phyloP scores from a whole-genome alignment of 192 early-diverging fungal species.

The Coemansia sp. region DNA sequence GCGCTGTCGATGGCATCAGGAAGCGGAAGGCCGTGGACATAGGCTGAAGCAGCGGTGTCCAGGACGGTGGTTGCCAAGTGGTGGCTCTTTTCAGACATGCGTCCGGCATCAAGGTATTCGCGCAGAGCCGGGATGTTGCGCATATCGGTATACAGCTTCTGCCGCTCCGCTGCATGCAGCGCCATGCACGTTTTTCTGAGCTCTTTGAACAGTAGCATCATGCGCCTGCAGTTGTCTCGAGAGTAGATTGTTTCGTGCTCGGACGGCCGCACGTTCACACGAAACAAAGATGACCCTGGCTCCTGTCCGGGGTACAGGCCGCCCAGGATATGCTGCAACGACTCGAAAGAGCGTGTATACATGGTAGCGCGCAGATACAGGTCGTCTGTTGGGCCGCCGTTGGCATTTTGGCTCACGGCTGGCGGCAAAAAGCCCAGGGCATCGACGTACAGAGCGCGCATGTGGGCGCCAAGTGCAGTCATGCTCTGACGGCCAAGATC shows the following conservation, averaged over 20 bases:
- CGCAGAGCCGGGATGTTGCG: conserved; percentile 21
- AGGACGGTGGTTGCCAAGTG: conserved; percentile 15
- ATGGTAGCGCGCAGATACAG: conserved; percentile 62
- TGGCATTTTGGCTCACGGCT: conserved; percentile 1
- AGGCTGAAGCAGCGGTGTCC: conserved; percentile 29
- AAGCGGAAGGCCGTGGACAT: conserved; percentile 29
- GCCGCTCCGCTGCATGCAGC: conserved; percentile 14
- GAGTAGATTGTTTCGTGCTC: conserved; percentile 34
- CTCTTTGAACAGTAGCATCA: conserved; percentile 15
- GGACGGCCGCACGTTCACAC: conserved; percentile 37
- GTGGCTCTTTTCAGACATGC: not conserved
- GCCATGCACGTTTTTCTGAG: conserved; percentile 13
- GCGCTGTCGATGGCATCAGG: conserved; percentile 30
- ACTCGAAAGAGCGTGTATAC: conserved; percentile 66
- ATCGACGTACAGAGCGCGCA: conserved; percentile 61
- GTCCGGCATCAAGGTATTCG: conserved; percentile 10
- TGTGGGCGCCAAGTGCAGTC: conserved; percentile 46
- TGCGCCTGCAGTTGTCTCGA: conserved; percentile 26
- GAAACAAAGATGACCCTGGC: conserved; percentile 8
- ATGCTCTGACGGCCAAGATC: conserved; percentile 60
- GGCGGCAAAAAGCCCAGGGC: conserved; percentile 47
- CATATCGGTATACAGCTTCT: conserved; percentile 29
- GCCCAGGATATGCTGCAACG: conserved; percentile 62
- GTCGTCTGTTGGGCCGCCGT: conserved; percentile 15
- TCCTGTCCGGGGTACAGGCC: conserved; percentile 59